Evolutionary conservation across 768 basidiomycete species (phyloP), one percentile per base, ranked within the genome.

Genomic region (Amyloporia xantha): DNA sequence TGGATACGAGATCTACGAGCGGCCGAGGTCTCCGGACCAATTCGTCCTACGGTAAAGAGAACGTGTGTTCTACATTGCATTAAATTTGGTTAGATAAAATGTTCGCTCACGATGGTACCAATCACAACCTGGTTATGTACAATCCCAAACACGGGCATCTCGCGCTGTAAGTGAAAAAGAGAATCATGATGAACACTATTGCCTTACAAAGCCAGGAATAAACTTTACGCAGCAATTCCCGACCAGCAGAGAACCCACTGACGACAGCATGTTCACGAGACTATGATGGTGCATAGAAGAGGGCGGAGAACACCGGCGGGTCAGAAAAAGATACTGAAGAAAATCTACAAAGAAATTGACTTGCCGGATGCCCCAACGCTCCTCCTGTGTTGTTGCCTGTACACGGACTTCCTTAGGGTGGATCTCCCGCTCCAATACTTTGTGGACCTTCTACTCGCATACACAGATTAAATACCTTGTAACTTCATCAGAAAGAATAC

Each of bases 91-190:
- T 2, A 28, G 15, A 9, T 9, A 27, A 27, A 39, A 27, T 19
- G 0, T 30, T 26, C 2, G 52, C 75, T 50, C 61, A 87, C 92
- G 36, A 94, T 86, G 26, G 91, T 70, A 1, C 92, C 92, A 21
- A 79, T 62, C 13, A 94, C 73, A 19, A 86, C 67, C 47, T 82
- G 70, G 21, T 67, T 77, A 21, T 85, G 74, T 3, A 91, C 63
- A 48, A 89, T 72, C 0, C 87, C 86, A 53, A 92, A 88, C 2
- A 94, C 83, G 3, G 88, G 89, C 45, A 93, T 72, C 66, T 95
- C 92, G 6, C 91, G 80, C 84, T 91, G 49, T 51, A 33, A 19
- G 7, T 26, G 46, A 5, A 5, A 26, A 27, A 57, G 46, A 24
- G 46, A 44, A 40, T 55, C 5, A 19, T 5, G n/a, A 41, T 6